Conservation (phyloP, 1,284 basidiomycete genomes). For the Malassezia yamatoensis region DNA sequence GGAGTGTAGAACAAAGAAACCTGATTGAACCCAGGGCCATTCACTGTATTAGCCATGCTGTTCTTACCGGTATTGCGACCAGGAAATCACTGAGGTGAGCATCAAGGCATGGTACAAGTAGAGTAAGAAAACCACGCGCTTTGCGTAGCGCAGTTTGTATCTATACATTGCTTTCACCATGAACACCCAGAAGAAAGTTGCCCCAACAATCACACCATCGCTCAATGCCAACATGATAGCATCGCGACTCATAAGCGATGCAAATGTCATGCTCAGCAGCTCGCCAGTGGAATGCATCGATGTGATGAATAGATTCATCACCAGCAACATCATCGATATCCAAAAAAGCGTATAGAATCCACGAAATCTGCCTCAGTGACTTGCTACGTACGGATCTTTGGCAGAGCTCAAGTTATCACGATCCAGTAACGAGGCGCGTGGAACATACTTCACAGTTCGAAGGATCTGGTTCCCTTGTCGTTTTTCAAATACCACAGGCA, state of each 20-base stretch:
- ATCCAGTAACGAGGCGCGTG: conserved; percentile 11
- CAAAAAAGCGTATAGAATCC: conserved; percentile 47
- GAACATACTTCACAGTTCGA: conserved; percentile 2
- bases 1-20: conserved; percentile 84
- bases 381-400: not conserved
- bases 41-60: conserved; percentile 52
- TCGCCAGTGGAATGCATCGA: conserved; percentile 55
- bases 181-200: conserved; percentile 66
- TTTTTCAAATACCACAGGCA: not conserved
- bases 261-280: conserved; percentile 68
- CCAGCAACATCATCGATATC: conserved; percentile 37
- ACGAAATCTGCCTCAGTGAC: conserved; percentile 22
- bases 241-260: conserved; percentile 76
- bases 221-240: conserved; percentile 70
- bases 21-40: conserved; percentile 97
- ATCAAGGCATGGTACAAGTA: conserved; percentile 33
- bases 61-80: conserved; percentile 28
- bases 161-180: conserved; percentile 53
- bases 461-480: not conserved
- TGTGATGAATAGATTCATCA: conserved; percentile 38
- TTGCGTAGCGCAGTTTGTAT: conserved; percentile 53
- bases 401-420: not conserved
- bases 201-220: conserved; percentile 68
- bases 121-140: conserved; percentile 23
- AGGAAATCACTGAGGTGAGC: conserved; percentile 35